Evolutionary conservation across 768 basidiomycete genomes (phyloP), one percentile per base, ranked within the genome.

Genomic region (Pholiota conissans): DNA sequence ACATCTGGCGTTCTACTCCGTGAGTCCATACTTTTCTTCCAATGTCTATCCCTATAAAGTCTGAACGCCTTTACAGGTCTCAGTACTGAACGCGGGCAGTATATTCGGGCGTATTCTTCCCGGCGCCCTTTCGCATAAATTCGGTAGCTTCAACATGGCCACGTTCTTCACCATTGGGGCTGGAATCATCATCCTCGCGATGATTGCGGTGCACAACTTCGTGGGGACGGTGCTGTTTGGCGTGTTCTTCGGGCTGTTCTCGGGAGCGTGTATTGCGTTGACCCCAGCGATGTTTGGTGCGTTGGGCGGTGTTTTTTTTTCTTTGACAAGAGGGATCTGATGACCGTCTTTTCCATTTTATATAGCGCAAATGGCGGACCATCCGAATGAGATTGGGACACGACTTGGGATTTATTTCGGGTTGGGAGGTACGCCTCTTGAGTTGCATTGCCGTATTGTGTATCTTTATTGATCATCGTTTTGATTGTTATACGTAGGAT

Each of bases 41-140:
- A n/a, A n/a, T n/a, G n/a, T n/a, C n/a, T n/a, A n/a, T n/a, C n/a
- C n/a, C n/a, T n/a, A n/a, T n/a, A n/a, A n/a, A n/a, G n/a, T n/a
- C n/a, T n/a, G n/a, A n/a, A n/a, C n/a, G n/a, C n/a, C n/a, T n/a
- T n/a, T n/a, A n/a, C n/a, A 84, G 79, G 58, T 86, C 16, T 73
- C 83, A 0, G 76, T 87, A 29, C 62, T 86, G 11, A 87, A 86
- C 55, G 84, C 74, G 3, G 74, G 77, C 16, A 76, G 76, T 49
- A 67, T 82, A 18, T 68, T 81, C 37, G 87, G 86, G 5, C 78
- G 86, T 32, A 63, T 79, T 2, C 60, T 84, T 10, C 76, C 82
- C 0, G 76, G 75, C 18, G 67, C 79, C 24, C 63, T 83, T 28
- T 77, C 75, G n/a, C 68, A 71, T 2, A 61, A 58, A 26, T 47